Conservation (phyloP, 73 alveolate species). For the Effrenium voratum region DNA sequence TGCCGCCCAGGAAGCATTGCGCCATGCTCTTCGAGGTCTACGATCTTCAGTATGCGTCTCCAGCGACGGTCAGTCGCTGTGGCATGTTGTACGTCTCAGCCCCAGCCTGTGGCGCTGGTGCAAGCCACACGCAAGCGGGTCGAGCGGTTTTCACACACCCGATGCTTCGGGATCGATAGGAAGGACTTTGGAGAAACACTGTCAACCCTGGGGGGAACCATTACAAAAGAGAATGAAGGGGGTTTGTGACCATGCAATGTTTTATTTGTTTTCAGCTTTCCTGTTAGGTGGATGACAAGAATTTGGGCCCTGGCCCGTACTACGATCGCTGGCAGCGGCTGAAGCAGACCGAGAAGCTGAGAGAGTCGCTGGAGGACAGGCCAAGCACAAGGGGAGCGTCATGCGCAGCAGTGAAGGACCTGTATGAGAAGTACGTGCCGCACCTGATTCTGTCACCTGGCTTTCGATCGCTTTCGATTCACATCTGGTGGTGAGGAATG, state of each 20-base stretch:
- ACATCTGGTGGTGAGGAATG: not conserved
- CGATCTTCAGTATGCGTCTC: constrained; percentile 99
- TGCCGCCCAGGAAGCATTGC: constrained; percentile 58
- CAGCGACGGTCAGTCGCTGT: constrained; percentile 99
- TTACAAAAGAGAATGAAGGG: too few relatives aligned
- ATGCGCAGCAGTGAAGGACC: constrained; percentile 68
- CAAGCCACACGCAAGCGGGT: too few relatives aligned
- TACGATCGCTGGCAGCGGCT: constrained; percentile 96
- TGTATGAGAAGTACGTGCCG: constrained; percentile 94
- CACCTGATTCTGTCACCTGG: constrained; percentile 28
- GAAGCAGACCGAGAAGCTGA: constrained; percentile 93
- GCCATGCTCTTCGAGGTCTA: constrained; percentile 95
- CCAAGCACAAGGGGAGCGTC: not conserved
- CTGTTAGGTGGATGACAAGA: constrained; percentile 80
- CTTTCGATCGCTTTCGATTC: not conserved
- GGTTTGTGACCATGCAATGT: too few relatives aligned
- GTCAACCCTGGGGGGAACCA: too few relatives aligned
- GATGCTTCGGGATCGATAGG: too few relatives aligned
- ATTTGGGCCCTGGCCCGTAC: constrained; percentile 95
- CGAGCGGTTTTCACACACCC: too few relatives aligned
- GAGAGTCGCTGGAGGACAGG: constrained; percentile 61
- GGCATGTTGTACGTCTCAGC: constrained; percentile 99
- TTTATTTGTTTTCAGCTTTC: not conserved
- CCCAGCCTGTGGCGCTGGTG: too few relatives aligned
- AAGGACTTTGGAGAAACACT: too few relatives aligned